Percentiles rank a stretch among this genome's conserved stretches.
phyloP scores from a whole-genome alignment of 2,329 filamentous ascomycete genomes.

The Aspergillus brasiliensis region DNA sequence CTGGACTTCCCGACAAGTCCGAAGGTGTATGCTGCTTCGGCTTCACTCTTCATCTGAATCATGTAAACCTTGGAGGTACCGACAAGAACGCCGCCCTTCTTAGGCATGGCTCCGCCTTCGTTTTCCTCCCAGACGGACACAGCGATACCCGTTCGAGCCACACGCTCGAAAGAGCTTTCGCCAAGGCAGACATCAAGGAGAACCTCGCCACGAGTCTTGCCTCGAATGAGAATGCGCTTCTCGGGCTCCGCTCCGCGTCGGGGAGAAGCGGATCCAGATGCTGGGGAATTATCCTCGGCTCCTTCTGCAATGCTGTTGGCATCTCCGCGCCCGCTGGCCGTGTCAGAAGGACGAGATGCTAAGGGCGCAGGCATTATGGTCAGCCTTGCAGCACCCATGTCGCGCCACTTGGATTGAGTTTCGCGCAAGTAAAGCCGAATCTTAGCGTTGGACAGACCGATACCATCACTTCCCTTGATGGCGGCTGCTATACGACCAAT shows the following conservation, averaged over 20 bases:
- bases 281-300: conserved; percentile 29
- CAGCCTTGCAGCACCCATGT: conserved; percentile 81
- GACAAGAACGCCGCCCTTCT: conserved; percentile 60
- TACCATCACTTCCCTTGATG: conserved; percentile 60
- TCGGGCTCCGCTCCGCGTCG: conserved; percentile 66
- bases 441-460: conserved; percentile 71
- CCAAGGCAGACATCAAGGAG: conserved; percentile 82
- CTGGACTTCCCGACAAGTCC: conserved; percentile 55
- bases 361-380: conserved; percentile 69
- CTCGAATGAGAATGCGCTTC: conserved; percentile 80
- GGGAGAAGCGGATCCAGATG: conserved; percentile 35
- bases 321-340: conserved; percentile 52
- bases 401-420: conserved; percentile 78
- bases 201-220: conserved; percentile 66
- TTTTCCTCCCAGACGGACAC: conserved; percentile 85
- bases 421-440: conserved; percentile 84
- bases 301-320: conserved; percentile 25
- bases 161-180: conserved; percentile 79
- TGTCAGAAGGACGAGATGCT: conserved; percentile 32
- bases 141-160: conserved; percentile 83
- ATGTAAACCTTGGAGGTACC: conserved; percentile 64
- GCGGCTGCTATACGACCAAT: conserved; percentile 53
- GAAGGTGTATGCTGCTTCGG: conserved; percentile 58
- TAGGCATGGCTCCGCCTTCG: conserved; percentile 60
- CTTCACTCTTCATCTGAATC: conserved; percentile 62